A percentile compares a stretch with the other conserved stretches of the same genome.
Conservation (phyloP, 1,284 basidiomycete genomes). For the Lentinus polychrous region DNA sequence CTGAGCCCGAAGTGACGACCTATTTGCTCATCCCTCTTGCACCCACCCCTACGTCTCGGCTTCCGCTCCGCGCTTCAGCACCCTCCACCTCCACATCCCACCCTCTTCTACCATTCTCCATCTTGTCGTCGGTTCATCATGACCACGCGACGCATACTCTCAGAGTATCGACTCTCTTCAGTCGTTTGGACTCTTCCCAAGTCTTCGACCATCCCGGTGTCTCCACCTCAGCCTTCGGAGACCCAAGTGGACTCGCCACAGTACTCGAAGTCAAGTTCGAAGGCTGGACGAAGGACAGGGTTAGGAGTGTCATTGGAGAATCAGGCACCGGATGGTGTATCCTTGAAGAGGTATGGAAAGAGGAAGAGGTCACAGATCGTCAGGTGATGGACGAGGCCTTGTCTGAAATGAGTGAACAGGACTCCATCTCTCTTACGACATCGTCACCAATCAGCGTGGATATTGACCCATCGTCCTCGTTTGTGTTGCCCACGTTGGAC, state of each 20-base stretch:
- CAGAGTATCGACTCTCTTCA: conserved; percentile 62
- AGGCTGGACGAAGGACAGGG: conserved; percentile 59
- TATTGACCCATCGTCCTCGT: conserved; percentile 46
- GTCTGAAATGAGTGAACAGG: conserved; percentile 18
- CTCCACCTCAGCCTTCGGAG: conserved; percentile 50
- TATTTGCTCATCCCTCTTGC: conserved; percentile 67
- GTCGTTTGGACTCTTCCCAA: conserved; percentile 53
- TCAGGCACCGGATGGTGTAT: conserved; percentile 66
- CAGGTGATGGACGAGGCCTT: conserved; percentile 24
- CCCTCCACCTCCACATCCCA: conserved; percentile 21
- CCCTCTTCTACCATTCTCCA: conserved; percentile 48
- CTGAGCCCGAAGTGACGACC: conserved; percentile 45
- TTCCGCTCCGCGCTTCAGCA: conserved; percentile 43
- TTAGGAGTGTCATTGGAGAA: conserved; percentile 60
- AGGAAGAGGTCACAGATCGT: conserved; percentile 27
- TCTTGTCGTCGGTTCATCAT: conserved; percentile 44
- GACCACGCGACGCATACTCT: conserved; percentile 49
- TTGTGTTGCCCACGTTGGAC: conserved; percentile 66
- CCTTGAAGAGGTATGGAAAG: conserved; percentile 46
- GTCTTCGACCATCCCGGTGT: conserved; percentile 58
- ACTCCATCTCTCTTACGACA: conserved; percentile 18
- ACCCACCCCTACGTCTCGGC: conserved; percentile 56
- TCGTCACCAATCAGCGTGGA: conserved; percentile 10
- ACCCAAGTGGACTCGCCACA: conserved; percentile 41
- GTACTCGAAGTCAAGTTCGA: conserved; percentile 58